Percentiles rank a stretch among this genome's conserved stretches.
phyloP scores from a whole-genome alignment of 345 rosid genomes.

The Pistacia integerrima region DNA sequence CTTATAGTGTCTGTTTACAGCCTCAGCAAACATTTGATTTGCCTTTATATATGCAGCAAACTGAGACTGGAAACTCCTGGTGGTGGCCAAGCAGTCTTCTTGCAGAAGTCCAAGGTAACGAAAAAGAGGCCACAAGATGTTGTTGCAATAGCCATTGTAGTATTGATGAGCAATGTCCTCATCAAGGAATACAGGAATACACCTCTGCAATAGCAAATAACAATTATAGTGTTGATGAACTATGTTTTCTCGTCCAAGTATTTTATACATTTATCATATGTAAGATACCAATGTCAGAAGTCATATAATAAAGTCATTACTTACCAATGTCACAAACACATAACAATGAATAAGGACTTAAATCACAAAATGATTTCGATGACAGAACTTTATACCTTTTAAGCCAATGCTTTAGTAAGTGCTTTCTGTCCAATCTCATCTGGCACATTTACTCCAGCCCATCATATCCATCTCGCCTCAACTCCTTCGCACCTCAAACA shows the following conservation, averaged over 20 bases:
- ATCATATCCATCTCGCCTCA: conserved; percentile 99
- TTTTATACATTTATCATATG: conserved; percentile 1
- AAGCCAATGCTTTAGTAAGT: conserved; percentile 93
- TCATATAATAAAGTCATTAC: not conserved
- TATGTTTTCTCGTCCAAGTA: conserved; percentile 7
- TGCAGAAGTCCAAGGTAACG: conserved; percentile 98
- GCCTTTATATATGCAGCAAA: conserved; percentile 97
- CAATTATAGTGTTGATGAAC: not conserved
- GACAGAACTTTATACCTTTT: conserved; percentile 56
- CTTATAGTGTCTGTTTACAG: conserved; percentile 86
- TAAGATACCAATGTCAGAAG: not conserved
- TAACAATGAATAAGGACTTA: not conserved
- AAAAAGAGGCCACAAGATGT: conserved; percentile 97
- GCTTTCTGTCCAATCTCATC: conserved; percentile 94
- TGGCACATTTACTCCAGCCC: conserved; percentile 99
- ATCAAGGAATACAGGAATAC: conserved; percentile 98
- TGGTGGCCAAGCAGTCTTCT: conserved; percentile 98
- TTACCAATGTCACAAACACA: not conserved
- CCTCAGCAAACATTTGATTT: conserved; percentile 98
- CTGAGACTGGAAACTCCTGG: conserved; percentile 97
- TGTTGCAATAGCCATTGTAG: conserved; percentile 98
- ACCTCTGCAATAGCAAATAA: conserved; percentile 54
- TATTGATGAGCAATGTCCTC: conserved; percentile 99
- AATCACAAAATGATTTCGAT: conserved; percentile 4
- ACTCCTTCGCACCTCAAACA: conserved; percentile 85